These are phyloP conservation scores for Dalbergia cultrata DNA, from an alignment of 306 rosid species.

Conservation along the genomic window DNA sequence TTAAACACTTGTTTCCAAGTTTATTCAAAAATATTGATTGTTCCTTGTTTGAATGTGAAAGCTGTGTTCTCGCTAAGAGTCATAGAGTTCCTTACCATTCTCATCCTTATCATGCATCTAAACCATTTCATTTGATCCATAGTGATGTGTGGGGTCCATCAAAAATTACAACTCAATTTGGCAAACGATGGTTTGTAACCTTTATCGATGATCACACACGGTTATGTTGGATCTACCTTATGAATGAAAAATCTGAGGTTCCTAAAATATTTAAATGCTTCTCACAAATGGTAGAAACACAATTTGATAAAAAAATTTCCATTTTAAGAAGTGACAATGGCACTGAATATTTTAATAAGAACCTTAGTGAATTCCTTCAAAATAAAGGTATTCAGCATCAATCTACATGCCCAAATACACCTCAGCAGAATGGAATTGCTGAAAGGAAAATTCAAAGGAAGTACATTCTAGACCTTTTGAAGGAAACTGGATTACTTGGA, in stretches of 20 bases:
- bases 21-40: constrained; percentile 3
- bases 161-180: constrained; percentile 16
- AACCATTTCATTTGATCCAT: not conserved
- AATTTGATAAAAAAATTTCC: not conserved
- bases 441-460: no score
- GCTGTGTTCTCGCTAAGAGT: not conserved
- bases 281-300: not conserved
- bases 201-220: not conserved
- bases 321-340: not conserved
- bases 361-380: not conserved
- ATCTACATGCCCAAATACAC: not conserved
- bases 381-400: not conserved
- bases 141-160: not conserved
- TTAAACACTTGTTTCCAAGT: not conserved
- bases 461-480: no score
- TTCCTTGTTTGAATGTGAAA: constrained; percentile 10
- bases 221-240: not conserved
- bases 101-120: not conserved
- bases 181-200: not conserved
- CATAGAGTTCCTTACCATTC: not conserved
- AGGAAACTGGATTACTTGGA: no score
- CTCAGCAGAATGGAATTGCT: not conserved
- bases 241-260: not conserved
- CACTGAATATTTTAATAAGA: not conserved
- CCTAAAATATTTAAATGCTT: not conserved